A percentile compares a stretch with the other conserved stretches of the same genome.
Conservation (phyloP, 768 basidiomycete genomes). For the Tylopilus vinaceipallidus region DNA sequence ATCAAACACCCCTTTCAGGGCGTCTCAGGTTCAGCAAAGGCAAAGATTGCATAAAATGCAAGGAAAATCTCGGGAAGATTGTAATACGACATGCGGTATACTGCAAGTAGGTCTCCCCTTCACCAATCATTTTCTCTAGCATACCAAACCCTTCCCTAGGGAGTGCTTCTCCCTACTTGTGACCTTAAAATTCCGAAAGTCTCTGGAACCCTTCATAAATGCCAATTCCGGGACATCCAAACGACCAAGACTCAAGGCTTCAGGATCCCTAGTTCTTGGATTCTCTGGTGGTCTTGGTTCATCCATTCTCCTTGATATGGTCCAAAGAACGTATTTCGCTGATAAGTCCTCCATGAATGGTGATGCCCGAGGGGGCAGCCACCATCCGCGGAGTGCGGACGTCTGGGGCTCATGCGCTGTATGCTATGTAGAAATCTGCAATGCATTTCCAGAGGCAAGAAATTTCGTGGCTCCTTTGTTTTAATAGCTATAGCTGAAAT, state of each 20-base stretch:
- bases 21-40: conserved; percentile 67
- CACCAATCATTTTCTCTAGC: conserved; percentile 8
- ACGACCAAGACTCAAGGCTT: conserved; percentile 59
- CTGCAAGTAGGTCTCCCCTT: conserved; percentile 59
- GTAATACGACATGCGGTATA: conserved; percentile 80
- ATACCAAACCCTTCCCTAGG: conserved; percentile 30
- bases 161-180: conserved; percentile 67
- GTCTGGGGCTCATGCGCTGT: conserved; percentile 63
- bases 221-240: conserved; percentile 51
- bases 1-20: conserved; percentile 37
- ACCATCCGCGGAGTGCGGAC: conserved; percentile 60
- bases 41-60: conserved; percentile 73
- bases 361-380: conserved; percentile 50
- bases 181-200: conserved; percentile 59
- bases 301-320: conserved; percentile 66
- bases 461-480: not conserved
- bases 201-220: conserved; percentile 65
- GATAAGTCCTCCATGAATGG: conserved; percentile 20
- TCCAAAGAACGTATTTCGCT: conserved; percentile 57
- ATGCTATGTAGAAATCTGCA: conserved; percentile 70
- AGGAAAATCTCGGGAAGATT: conserved; percentile 58
- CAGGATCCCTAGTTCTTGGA: conserved; percentile 65
- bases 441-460: conserved; percentile 60
- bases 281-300: conserved; percentile 83
- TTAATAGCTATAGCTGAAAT: conserved; percentile 9